These are phyloP conservation scores for Litsea cubeba DNA, from an alignment of 164 flowering plant species.

Conservation along the genomic window DNA sequence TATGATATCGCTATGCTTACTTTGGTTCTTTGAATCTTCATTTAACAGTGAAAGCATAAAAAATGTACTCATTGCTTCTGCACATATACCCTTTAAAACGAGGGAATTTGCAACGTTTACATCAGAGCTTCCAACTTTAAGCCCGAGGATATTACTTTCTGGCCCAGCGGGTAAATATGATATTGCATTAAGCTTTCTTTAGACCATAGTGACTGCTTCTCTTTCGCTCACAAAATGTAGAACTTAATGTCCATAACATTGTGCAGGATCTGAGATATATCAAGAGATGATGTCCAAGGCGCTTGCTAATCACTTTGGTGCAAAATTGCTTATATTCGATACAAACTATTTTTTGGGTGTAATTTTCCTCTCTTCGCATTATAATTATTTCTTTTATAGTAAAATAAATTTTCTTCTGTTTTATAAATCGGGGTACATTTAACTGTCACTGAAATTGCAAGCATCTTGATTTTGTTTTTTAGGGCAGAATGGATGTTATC, in stretches of 20 bases:
- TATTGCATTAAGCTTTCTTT: background rate
- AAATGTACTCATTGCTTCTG: slow-evolving; percentile 69
- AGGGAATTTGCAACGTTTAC: slow-evolving; percentile 65
- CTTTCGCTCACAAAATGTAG: background rate
- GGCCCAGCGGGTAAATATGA: slow-evolving; percentile 67
- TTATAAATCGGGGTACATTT: background rate
- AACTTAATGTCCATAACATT: slow-evolving; percentile 1
- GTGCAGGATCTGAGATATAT: slow-evolving; percentile 84
- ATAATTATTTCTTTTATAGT: background rate
- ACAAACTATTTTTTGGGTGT: slow-evolving; percentile 70
- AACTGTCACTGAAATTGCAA: background rate
- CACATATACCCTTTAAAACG: slow-evolving; percentile 69
- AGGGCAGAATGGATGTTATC: background rate
- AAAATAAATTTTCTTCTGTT: background rate
- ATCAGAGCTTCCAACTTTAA: slow-evolving; percentile 66
- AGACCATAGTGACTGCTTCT: background rate
- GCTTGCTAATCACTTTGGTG: slow-evolving; percentile 74
- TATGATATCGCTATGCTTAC: background rate
- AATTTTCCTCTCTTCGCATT: slow-evolving; percentile 24
- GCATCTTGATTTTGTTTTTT: no score
- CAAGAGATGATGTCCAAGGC: slow-evolving; percentile 91
- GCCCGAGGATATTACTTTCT: slow-evolving; percentile 80
- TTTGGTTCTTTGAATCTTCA: background rate
- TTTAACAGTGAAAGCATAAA: slow-evolving; percentile 71
- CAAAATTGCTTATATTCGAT: slow-evolving; percentile 85